Percentiles rank a stretch among this genome's conserved stretches.
Evolutionary conservation across 306 rosid genomes (phyloP).

Genomic region (Hippophae rhamnoides): DNA sequence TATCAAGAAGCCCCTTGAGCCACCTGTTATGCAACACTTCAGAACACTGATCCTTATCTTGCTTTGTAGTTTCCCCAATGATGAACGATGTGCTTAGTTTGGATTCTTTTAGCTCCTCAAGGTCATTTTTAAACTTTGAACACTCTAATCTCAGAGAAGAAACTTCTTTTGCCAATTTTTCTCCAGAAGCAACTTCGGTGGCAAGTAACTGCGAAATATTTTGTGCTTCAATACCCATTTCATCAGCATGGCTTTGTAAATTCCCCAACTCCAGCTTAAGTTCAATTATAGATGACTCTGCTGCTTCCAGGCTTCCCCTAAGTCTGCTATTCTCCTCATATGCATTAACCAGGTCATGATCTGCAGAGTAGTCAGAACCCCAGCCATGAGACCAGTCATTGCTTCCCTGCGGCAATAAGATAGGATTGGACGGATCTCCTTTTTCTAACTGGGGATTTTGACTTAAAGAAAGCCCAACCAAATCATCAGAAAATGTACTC

Average conservation of each 20-base stretch:
- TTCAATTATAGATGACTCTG: constrained; percentile 66
- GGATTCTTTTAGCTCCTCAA: constrained; percentile 42
- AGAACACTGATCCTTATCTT: constrained; percentile 29
- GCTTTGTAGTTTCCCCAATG: constrained; percentile 31
- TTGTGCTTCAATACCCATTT: constrained; percentile 55
- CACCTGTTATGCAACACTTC: constrained; percentile 53
- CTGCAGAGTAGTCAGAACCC: constrained; percentile 55
- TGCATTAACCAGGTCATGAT: constrained; percentile 44
- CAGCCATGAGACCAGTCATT: constrained; percentile 70
- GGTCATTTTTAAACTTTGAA: constrained; percentile 63
- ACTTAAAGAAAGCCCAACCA: constrained; percentile 47
- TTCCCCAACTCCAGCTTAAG: constrained; percentile 58
- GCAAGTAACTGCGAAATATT: constrained; percentile 57
- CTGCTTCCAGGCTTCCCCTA: constrained; percentile 61
- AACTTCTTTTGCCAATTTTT: constrained; percentile 65
- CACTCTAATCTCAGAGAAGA: constrained; percentile 60
- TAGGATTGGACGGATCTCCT: constrained; percentile 49
- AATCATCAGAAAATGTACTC: constrained; percentile 58
- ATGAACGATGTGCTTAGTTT: constrained; percentile 37
- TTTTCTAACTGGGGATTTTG: constrained; percentile 64
- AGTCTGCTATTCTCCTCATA: constrained; percentile 61
- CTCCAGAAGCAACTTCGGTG: constrained; percentile 74
- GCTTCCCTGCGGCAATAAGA: constrained; percentile 35
- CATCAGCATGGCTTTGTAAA: constrained; percentile 67
- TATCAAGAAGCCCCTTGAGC: constrained; percentile 51